Evolutionary conservation across 345 rosid genomes (phyloP).

Genomic region (Syzygium oleosum): DNA sequence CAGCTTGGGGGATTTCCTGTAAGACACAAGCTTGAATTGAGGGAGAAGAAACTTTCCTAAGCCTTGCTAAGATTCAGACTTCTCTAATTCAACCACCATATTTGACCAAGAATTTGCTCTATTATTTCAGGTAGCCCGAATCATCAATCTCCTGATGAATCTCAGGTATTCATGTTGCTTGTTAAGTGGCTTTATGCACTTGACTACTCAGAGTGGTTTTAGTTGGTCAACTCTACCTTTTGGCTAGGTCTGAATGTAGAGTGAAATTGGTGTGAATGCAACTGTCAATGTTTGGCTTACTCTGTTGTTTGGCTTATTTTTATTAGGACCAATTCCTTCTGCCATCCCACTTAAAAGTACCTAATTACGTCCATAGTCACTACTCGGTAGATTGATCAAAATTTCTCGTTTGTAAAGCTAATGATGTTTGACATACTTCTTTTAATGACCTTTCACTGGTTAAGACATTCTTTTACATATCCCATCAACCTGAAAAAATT

Average conservation of each 20-base stretch:
- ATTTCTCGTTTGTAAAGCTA: background rate
- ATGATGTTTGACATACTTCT: background rate
- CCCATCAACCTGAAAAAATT: background rate
- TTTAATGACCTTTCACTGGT: background rate
- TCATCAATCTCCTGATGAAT: slow-evolving; percentile 22
- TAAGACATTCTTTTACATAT: background rate
- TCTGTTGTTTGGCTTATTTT: background rate
- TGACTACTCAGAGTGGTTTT: background rate
- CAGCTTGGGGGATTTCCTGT: background rate
- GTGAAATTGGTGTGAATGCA: background rate
- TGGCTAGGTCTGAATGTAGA: background rate
- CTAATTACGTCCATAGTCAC: background rate
- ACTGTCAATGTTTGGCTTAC: background rate
- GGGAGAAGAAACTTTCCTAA: background rate
- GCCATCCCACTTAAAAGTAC: background rate
- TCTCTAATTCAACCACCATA: background rate
- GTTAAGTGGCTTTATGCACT: slow-evolving; percentile 2
- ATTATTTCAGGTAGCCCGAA: slow-evolving; percentile 32
- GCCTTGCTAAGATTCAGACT: background rate
- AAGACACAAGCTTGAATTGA: background rate
- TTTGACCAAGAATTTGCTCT: background rate
- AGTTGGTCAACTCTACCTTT: background rate
- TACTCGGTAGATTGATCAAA: background rate
- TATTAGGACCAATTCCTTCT: background rate
- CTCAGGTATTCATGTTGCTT: slow-evolving; percentile 30